Base-by-base conservation (phyloP, 2,329 filamentous ascomycete genomes). In the Cordyceps cateniannulata region DNA sequence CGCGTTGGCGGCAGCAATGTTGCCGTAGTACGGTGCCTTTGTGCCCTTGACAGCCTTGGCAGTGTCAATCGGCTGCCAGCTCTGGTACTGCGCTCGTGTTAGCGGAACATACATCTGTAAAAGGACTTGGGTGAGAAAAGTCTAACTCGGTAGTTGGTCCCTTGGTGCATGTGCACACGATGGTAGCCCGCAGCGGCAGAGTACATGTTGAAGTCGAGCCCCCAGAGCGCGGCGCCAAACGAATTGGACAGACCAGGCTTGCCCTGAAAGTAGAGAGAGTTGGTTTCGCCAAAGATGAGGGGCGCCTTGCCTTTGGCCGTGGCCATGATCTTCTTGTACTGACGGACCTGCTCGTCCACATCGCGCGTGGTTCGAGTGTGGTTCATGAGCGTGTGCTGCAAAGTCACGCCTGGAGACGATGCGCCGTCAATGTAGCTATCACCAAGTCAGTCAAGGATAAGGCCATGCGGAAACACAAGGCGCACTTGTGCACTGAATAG, bases 141-240 rank as follows among this genome's bases (percentile, higher is more conserved):
- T n/a, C 66, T 38, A 67, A 75, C 72, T 8, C 84, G 77, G 68
- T 84, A 87, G 68, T 86, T 79, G 16, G 82, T 85, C 12, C 85
- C 85, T 74, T 82, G 80, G 70, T 88, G 85, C 81, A 87, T 84
- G 67, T 87, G 83, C 2, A 84, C 77, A 22, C 85, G 79, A 49
- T 73, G 73, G 71, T 88, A 81, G 18, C 80, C 81, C 2, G 78
- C 77, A 0, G 79, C 74, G 1, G 85, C 85, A 58, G 77, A 78
- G 67, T 81, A 83, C 6, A 87, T 74, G 64, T 81, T 81, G 73
- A 86, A 87, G 70, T 88, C 85, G 14, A 87, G 67, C 25, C 77
- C 82, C 85, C 85, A 88, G 20, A 88, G 80, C 10, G 85, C 84
- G 10, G 85, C 85, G 40, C 85, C 85, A 68, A 88, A 88, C 0